Evolutionary conservation across 352 stramenopile species (phyloP), one percentile per base, ranked within the genome.

Genomic region (Phytopythium delawarense): DNA sequence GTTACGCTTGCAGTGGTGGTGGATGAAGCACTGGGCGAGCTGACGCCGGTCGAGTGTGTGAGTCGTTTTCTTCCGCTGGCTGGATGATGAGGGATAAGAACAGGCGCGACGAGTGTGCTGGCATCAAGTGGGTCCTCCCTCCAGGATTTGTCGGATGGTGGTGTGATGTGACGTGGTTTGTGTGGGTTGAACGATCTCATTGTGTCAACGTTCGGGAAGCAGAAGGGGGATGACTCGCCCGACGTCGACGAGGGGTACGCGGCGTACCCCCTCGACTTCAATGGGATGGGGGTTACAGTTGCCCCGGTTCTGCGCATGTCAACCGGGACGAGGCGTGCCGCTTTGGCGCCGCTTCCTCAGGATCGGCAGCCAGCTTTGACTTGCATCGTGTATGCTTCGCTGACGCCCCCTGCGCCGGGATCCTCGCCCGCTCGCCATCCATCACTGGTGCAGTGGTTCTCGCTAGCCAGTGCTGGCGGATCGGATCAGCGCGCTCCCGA

Each of bases 1-100:
- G 39, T 11, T 18, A 44, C 11, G 37, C 13, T 18, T 44, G 37
- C 12, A 44, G 37, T 39, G 39, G 39, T n/a, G 39, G 39, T 44
- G 15, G 39, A 45, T 45, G n/a, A 45, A 45, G n/a, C 39, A 18
- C 30, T n/a, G 46, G 46, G 46, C 46, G 46, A 52, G 46, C 46
- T 52, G 46, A 52, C 46, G 46, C 46, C 9, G 45, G 46, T 34
- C 46, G 46, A 34, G 21, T 34, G 46, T 52, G 9, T 16, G 20
- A 16, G 18, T 45, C 15, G 34, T 5, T 18, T 13, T 4, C 7
- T 50, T 21, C 20, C 40, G 15, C 12, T 45, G 25, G 25, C 25
- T 44, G 39, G 2, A n/a, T n/a, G 7, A 7, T 46, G 7, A 21
- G 20, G 44, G 46, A 20, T 34, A 52, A 52, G 46, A 52, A 34